Evolutionary conservation across 2,329 filamentous ascomycete species (phyloP).

Genomic region (Trichoderma harzianum): DNA sequence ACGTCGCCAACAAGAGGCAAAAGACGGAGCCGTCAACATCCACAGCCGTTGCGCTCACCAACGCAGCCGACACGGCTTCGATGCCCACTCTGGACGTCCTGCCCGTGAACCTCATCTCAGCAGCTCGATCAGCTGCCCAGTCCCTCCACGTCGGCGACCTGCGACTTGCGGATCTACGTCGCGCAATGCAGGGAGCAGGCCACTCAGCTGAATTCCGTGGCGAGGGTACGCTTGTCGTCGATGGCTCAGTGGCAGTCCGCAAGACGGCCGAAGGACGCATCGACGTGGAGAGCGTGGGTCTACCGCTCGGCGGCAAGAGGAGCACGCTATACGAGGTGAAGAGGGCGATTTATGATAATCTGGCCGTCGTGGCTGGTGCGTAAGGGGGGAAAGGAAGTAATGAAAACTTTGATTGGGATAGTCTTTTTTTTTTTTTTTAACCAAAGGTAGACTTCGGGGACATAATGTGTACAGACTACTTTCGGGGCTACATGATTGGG

Average conservation of each 20-base stretch:
- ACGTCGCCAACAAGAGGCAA: slow-evolving; percentile 46
- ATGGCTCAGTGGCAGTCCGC: slow-evolving; percentile 80
- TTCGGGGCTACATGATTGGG: neutral
- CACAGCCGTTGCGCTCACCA: slow-evolving; percentile 26
- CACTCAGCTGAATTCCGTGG: slow-evolving; percentile 91
- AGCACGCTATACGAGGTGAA: slow-evolving; percentile 84
- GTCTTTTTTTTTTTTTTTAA: neutral
- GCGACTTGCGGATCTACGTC: slow-evolving; percentile 80
- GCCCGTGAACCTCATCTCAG: slow-evolving; percentile 61
- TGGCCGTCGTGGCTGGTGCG: slow-evolving; percentile 82
- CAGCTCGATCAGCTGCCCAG: slow-evolving; percentile 72
- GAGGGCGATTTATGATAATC: slow-evolving; percentile 85
- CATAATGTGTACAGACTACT: neutral
- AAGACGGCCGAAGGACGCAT: slow-evolving; percentile 86
- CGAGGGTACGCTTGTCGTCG: slow-evolving; percentile 86
- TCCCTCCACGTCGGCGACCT: slow-evolving; percentile 94
- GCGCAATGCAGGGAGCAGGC: slow-evolving; percentile 75
- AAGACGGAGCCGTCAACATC: slow-evolving; percentile 41
- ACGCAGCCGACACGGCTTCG: slow-evolving; percentile 24
- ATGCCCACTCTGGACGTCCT: slow-evolving; percentile 54
- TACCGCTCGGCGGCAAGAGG: slow-evolving; percentile 36
- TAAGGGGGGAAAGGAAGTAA: slow-evolving; percentile 31
- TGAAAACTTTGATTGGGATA: neutral
- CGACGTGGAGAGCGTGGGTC: slow-evolving; percentile 75
- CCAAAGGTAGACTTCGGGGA: neutral